Conservation (phyloP, 2,329 filamentous ascomycete species). For the Calycina herbarum region DNA sequence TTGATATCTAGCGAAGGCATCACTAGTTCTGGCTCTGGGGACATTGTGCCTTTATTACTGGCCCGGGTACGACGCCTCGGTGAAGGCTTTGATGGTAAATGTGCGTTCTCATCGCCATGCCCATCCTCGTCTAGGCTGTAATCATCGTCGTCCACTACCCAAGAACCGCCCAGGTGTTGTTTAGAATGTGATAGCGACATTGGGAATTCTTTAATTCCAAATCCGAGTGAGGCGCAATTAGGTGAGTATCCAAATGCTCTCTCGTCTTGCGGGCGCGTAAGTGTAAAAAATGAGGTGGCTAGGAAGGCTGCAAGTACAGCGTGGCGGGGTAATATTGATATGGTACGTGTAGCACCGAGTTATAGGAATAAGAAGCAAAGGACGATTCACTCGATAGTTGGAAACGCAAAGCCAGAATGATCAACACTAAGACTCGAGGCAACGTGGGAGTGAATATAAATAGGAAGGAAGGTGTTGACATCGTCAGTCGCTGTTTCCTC, state of each 20-base stretch:
- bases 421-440: not conserved
- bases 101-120: slow-evolving; percentile 14
- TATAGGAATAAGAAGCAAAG: too few species aligned
- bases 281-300: too few species aligned
- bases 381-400: too few species aligned
- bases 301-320: too few species aligned
- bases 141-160: slow-evolving; percentile 35
- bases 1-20: slow-evolving; percentile 37
- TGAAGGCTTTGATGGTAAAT: not conserved
- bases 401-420: too few species aligned
- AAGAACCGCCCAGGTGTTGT: slow-evolving; percentile 35
- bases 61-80: slow-evolving; percentile 26
- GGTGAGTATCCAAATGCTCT: not conserved
- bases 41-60: slow-evolving; percentile 22
- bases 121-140: slow-evolving; percentile 25
- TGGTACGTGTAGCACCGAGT: too few species aligned
- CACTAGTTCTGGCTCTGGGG: slow-evolving; percentile 37
- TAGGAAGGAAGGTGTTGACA: not conserved
- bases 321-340: too few species aligned
- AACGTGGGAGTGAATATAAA: not conserved
- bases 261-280: too few species aligned
- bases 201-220: not conserved
- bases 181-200: slow-evolving; percentile 29
- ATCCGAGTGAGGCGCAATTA: not conserved
- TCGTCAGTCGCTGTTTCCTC: not conserved